Evolutionary conservation across 306 rosid species (phyloP).

Genomic region (Alnus rubra): DNA sequence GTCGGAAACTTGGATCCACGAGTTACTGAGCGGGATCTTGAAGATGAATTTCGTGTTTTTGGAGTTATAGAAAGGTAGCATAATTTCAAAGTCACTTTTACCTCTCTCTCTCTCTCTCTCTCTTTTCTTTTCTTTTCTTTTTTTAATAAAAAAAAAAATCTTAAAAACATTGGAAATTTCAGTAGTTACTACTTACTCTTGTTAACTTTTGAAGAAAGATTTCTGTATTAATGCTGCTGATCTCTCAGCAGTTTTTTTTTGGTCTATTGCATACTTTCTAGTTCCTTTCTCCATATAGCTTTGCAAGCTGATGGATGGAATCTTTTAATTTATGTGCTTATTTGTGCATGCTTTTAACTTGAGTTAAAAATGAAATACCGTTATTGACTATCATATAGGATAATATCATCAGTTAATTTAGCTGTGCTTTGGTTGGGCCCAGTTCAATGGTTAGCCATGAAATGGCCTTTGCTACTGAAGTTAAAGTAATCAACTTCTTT

Average conservation of each 20-base stretch:
- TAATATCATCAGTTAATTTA: not conserved
- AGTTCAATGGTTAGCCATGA: not conserved
- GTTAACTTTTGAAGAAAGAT: not conserved
- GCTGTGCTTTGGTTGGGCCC: not conserved
- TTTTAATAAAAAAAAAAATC: no score
- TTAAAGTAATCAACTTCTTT: not conserved
- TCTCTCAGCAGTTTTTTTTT: not conserved
- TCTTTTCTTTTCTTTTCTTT: not conserved
- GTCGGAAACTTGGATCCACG: constrained; percentile 92
- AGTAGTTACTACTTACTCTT: not conserved
- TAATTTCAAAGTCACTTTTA: not conserved
- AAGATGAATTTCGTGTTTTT: constrained; percentile 88
- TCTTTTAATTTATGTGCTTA: not conserved
- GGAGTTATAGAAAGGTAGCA: constrained; percentile 91
- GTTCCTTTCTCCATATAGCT: not conserved
- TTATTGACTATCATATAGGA: not conserved
- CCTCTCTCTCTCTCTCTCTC: not conserved
- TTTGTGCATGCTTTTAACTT: not conserved
- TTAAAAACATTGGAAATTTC: not conserved
- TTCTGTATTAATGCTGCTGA: not conserved
- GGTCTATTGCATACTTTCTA: not conserved
- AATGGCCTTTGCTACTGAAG: not conserved
- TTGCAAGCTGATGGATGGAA: not conserved
- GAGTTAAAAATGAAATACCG: not conserved
- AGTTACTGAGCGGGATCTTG: constrained; percentile 92